These are phyloP conservation scores for Cercophora samala DNA, from an alignment of 495 filamentous ascomycete genomes.

Conservation along the genomic window DNA sequence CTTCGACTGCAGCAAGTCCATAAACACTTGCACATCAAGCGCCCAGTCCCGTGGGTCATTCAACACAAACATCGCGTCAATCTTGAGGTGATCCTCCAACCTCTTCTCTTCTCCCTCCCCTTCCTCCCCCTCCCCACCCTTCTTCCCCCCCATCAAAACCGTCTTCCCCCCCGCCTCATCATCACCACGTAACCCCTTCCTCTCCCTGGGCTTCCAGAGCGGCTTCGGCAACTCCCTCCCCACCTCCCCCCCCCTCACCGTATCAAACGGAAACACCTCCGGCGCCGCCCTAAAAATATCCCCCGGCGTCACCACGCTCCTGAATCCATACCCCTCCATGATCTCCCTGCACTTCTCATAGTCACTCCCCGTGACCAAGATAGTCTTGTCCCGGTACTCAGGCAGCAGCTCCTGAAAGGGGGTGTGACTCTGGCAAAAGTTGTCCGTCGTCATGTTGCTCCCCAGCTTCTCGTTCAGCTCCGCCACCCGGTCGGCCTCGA, in stretches of 20 bases:
- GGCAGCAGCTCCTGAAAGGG: constrained; percentile 66
- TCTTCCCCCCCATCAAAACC: not conserved
- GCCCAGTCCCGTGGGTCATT: constrained; percentile 94
- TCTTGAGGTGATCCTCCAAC: constrained; percentile 51
- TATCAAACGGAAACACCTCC: constrained; percentile 74
- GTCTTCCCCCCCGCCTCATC: too few species aligned
- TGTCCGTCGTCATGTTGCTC: constrained; percentile 68
- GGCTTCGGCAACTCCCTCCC: constrained; percentile 55
- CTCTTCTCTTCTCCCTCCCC: not conserved
- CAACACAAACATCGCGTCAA: constrained; percentile 85
- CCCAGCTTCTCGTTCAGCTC: constrained; percentile 77
- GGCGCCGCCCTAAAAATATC: constrained; percentile 77
- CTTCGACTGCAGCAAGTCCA: constrained; percentile 74
- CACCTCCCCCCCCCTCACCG: constrained; percentile 14
- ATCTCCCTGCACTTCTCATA: constrained; percentile 71
- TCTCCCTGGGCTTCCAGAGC: constrained; percentile 11
- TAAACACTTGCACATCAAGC: constrained; percentile 75
- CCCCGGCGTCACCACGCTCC: constrained; percentile 75
- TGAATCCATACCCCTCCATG: constrained; percentile 70
- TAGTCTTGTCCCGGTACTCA: constrained; percentile 57
- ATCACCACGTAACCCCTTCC: not conserved
- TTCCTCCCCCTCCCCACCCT: not conserved
- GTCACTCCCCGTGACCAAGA: constrained; percentile 81
- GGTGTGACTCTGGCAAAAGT: constrained; percentile 93
- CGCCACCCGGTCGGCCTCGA: constrained; percentile 77